Evolutionary conservation across 2,329 filamentous ascomycete species (phyloP).

Genomic region (Didymosphaeria variabile): DNA sequence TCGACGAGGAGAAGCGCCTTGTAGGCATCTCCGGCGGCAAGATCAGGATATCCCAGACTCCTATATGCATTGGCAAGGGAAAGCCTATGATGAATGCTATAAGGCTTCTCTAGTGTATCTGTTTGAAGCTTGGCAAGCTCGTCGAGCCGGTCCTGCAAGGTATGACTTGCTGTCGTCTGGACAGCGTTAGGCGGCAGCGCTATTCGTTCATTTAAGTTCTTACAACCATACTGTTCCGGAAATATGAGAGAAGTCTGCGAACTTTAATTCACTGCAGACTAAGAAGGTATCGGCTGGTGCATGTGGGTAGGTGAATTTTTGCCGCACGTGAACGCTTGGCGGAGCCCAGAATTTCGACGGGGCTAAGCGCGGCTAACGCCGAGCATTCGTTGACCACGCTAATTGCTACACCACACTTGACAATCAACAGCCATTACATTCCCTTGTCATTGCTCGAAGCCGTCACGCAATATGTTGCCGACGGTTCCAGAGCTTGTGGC

Average conservation of each 20-base stretch:
- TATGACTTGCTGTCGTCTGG: not conserved
- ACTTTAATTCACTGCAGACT: not conserved
- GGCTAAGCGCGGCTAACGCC: slow-evolving; percentile 1
- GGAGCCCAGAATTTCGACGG: not conserved
- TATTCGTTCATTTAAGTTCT: not conserved
- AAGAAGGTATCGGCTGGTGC: not conserved
- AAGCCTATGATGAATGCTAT: slow-evolving; percentile 54
- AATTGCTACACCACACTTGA: not conserved
- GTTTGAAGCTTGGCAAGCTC: slow-evolving; percentile 38
- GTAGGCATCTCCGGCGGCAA: slow-evolving; percentile 90
- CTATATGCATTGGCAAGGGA: slow-evolving; percentile 76
- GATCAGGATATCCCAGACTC: slow-evolving; percentile 83
- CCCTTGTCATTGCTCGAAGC: not conserved
- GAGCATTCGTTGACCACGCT: not conserved
- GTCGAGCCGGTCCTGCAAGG: slow-evolving; percentile 24
- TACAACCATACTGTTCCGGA: not conserved
- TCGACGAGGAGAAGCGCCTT: slow-evolving; percentile 87
- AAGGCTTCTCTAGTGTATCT: slow-evolving; percentile 39
- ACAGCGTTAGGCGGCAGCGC: not conserved
- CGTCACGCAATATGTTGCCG: slow-evolving; percentile 37
- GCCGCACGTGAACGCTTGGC: slow-evolving; percentile 6
- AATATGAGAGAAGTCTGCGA: not conserved
- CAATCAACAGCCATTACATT: not conserved
- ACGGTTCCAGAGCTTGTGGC: slow-evolving; percentile 55
- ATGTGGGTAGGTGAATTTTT: not conserved